Evolutionary conservation across 257 asterid genomes (phyloP), one percentile per base, ranked within the genome.

Genomic region (Striga asiatica): DNA sequence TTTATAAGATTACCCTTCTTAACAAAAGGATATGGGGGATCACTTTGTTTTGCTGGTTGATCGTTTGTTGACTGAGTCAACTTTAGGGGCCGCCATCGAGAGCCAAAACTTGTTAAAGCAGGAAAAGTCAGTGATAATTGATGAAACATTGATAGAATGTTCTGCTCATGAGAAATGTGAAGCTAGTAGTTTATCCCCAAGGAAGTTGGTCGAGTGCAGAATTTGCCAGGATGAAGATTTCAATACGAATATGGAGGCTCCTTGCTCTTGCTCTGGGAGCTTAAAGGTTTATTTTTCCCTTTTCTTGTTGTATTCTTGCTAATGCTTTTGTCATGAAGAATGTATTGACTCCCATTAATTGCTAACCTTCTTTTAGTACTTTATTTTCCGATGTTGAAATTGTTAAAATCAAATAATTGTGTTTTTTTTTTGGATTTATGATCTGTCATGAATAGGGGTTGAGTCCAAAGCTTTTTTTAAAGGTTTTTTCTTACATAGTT

Each of bases 231-330:
- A 92, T 50, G 98, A 92, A 57, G 98, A 81, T 64, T 12, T 81
- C 25, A 88, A 84, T 76, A 74, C 76, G 0, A 83, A 72, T 43
- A 84, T 92, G 98, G 98, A 92, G 73, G 56, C 83, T 66, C 98
- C 98, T 59, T 92, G 98, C 67, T 84, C 98, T 60, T 92, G 98
- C 66, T 78, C 86, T 38, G 98, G 98, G 31, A 92, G 98, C 78
- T 80, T 87, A 71, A 92, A 84, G 95, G 96, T 91, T 71, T 37
- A 8, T 46, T 62, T 28, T 25, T 61, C 49, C 11, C 1, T 34
- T 6, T 34, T 42, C 13, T 54, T 64, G 14, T 17, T 11, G 39
- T 2, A 50, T 23, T 28, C 19, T n/a, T 28, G 23, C 39, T 14
- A n/a, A n/a, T n/a, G n/a, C n/a, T n/a, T n/a, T n/a, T n/a, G n/a